phyloP scores from a whole-genome alignment of 2,329 filamentous ascomycete species.

The Teratosphaeria nubilosa region DNA sequence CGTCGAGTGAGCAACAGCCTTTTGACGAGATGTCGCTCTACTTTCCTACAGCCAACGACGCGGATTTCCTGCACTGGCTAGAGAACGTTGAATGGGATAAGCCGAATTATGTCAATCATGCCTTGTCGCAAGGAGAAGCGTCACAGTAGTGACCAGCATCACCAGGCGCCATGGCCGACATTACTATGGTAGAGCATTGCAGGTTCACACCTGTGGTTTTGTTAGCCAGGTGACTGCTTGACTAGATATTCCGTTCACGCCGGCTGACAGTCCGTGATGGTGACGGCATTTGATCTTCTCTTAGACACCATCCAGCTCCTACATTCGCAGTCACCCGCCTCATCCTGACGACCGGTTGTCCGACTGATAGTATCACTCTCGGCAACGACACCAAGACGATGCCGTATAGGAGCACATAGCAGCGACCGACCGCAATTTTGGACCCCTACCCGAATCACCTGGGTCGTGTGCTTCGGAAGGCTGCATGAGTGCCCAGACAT shows the following conservation, averaged over 20 bases:
- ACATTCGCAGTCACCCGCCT: no score
- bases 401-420: not conserved
- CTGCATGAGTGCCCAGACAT: not conserved
- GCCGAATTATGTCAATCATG: slow-evolving; percentile 2
- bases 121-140: not conserved
- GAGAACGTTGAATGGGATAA: slow-evolving; percentile 35
- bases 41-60: slow-evolving; percentile 30
- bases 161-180: not conserved
- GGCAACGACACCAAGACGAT: not conserved
- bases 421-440: not conserved
- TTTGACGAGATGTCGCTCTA: slow-evolving; percentile 25
- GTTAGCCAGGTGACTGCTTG: no score
- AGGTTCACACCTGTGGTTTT: no score
- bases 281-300: no score
- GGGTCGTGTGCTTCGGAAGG: not conserved
- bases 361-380: no score
- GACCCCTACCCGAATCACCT: not conserved
- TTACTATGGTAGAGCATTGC: no score
- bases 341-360: no score
- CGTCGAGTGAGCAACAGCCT: slow-evolving; percentile 6
- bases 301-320: no score
- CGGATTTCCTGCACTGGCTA: slow-evolving; percentile 36
- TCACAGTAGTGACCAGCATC: not conserved
- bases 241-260: no score
- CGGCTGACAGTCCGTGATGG: no score